These are phyloP conservation scores for Populus tomentosa DNA, from an alignment of 441 rosid genomes.

Conservation along the genomic window DNA sequence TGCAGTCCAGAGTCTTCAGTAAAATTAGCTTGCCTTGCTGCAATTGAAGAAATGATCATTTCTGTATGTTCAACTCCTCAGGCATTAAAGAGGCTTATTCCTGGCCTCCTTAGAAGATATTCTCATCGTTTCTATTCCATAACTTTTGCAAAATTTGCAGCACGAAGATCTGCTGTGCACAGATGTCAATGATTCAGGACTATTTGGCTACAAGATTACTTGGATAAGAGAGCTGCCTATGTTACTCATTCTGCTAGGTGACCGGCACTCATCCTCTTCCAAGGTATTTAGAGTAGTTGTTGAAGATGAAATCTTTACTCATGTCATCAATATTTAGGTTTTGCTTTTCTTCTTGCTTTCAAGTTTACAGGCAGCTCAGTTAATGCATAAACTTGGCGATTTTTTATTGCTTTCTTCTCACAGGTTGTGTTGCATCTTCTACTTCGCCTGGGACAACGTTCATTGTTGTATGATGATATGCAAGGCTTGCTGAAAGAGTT, in stretches of 20 bases:
- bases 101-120: not conserved
- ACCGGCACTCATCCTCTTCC: constrained; percentile 49
- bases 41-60: constrained; percentile 58
- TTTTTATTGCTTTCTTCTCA: constrained; percentile 13
- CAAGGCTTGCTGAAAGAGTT: constrained; percentile 51
- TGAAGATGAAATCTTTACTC: constrained; percentile 10
- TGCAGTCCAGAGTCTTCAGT: constrained; percentile 66
- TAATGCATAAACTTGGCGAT: not conserved
- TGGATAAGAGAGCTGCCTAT: constrained; percentile 77
- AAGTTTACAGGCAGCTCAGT: not conserved
- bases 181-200: constrained; percentile 42
- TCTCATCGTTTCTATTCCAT: not conserved
- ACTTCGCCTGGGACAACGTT: constrained; percentile 63
- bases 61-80: constrained; percentile 53
- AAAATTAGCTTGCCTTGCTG: constrained; percentile 62
- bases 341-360: not conserved
- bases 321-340: not conserved
- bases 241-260: constrained; percentile 56
- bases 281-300: constrained; percentile 43
- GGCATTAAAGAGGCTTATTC: not conserved
- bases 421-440: constrained; percentile 74
- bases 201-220: constrained; percentile 41
- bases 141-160: constrained; percentile 30
- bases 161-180: constrained; percentile 32
- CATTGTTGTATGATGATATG: constrained; percentile 40